These are phyloP conservation scores for Lactarius tabidus DNA, from an alignment of 768 basidiomycete genomes.

Conservation along the genomic window DNA sequence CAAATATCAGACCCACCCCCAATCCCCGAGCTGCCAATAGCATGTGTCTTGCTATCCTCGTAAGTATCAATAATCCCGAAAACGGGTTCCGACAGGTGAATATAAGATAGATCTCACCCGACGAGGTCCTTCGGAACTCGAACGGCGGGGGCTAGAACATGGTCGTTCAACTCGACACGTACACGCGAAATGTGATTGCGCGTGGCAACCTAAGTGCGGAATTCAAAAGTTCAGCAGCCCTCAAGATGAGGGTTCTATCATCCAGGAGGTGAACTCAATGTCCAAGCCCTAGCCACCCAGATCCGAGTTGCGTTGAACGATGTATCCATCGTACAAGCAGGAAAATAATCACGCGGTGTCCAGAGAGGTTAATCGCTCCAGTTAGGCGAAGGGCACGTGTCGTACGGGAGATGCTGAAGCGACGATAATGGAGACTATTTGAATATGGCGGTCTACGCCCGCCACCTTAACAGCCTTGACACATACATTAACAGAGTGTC, in stretches of 20 bases:
- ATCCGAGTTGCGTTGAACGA: neutral
- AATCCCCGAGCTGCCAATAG: neutral
- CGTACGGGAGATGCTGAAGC: neutral
- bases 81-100: neutral
- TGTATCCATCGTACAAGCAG: neutral
- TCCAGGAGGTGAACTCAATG: neutral
- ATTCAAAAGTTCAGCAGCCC: neutral
- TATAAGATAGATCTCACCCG: neutral
- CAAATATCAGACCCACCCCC: constrained; percentile 2
- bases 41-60: neutral
- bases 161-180: neutral
- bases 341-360: neutral
- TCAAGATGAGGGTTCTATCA: neutral
- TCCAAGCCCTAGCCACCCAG: neutral
- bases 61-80: neutral
- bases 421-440: neutral
- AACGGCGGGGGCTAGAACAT: neutral
- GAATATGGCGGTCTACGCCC: neutral
- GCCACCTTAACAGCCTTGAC: neutral
- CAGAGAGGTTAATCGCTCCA: neutral
- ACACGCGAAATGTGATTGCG: neutral
- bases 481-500: too few relatives aligned
- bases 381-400: neutral
- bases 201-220: neutral
- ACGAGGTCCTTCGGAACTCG: constrained; percentile 1